Evolutionary conservation across 139 green algal species (phyloP).

Genomic region (Chlamydomonas sp.): DNA sequence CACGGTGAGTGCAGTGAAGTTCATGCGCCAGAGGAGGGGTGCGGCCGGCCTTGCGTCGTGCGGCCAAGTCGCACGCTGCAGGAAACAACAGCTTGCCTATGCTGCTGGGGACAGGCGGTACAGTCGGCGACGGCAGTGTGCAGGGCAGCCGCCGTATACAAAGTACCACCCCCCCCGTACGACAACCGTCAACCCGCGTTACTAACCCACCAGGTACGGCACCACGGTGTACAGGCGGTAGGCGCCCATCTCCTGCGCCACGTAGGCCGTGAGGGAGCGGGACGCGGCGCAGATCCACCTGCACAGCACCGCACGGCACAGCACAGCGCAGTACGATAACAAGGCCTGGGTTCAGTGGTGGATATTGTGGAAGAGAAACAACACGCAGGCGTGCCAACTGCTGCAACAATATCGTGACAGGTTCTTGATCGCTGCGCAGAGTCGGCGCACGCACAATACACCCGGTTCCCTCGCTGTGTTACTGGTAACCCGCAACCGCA

Average conservation of each 20-base stretch:
- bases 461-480: no score
- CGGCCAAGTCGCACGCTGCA: no score
- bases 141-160: no score
- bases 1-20: no score
- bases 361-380: no score
- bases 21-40: no score
- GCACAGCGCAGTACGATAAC: neutral
- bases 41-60: no score
- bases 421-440: constrained; percentile 11
- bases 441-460: neutral
- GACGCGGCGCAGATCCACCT: constrained; percentile 89
- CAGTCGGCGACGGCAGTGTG: no score
- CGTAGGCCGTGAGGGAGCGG: constrained; percentile 83
- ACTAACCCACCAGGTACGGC: constrained; percentile 77
- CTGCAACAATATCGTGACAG: neutral
- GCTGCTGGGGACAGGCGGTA: no score
- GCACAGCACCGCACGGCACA: constrained; percentile 69
- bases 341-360: neutral
- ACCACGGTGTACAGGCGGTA: constrained; percentile 99
- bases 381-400: neutral
- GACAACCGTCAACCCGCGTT: neutral
- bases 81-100: no score
- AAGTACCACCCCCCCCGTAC: neutral
- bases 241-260: constrained; percentile 92
- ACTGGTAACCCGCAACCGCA: no score